These are phyloP conservation scores for Monilinia polystroma DNA, from an alignment of 2,329 filamentous ascomycete genomes.

Conservation along the genomic window DNA sequence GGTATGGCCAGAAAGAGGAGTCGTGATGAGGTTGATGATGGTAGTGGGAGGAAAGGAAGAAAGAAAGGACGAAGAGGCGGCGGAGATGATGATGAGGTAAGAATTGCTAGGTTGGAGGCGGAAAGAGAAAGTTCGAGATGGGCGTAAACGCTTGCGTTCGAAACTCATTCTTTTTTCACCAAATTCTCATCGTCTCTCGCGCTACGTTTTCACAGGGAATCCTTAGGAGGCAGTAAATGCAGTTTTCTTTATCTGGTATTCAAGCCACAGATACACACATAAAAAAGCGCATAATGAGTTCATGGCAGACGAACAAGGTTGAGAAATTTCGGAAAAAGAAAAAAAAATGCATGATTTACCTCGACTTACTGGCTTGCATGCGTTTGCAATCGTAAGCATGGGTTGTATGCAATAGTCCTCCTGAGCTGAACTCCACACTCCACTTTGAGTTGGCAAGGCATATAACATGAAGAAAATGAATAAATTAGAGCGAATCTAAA, in stretches of 20 bases:
- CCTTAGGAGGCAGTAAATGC: neutral
- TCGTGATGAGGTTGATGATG: conserved; percentile 46
- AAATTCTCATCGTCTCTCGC: neutral
- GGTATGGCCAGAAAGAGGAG: conserved; percentile 44
- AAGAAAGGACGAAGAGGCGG: conserved; percentile 43
- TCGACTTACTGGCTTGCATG: neutral
- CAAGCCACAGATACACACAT: neutral
- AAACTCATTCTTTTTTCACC: too few relatives aligned
- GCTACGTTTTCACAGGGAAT: neutral
- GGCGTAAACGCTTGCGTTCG: conserved; percentile 24
- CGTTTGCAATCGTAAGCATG: neutral
- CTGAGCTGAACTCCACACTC: neutral
- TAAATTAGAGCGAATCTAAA: neutral
- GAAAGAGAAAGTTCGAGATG: conserved; percentile 54
- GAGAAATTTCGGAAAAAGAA: neutral
- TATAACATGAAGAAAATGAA: neutral
- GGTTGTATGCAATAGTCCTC: neutral
- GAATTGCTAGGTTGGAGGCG: conserved; percentile 50
- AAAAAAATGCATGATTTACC: neutral
- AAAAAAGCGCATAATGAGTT: neutral
- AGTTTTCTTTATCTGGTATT: neutral
- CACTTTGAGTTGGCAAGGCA: neutral
- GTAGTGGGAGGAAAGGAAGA: conserved; percentile 47
- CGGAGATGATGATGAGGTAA: conserved; percentile 37
- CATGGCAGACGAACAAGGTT: neutral